phyloP scores from a whole-genome alignment of 495 filamentous ascomycete species.

The Lineolata rhizophorae region DNA sequence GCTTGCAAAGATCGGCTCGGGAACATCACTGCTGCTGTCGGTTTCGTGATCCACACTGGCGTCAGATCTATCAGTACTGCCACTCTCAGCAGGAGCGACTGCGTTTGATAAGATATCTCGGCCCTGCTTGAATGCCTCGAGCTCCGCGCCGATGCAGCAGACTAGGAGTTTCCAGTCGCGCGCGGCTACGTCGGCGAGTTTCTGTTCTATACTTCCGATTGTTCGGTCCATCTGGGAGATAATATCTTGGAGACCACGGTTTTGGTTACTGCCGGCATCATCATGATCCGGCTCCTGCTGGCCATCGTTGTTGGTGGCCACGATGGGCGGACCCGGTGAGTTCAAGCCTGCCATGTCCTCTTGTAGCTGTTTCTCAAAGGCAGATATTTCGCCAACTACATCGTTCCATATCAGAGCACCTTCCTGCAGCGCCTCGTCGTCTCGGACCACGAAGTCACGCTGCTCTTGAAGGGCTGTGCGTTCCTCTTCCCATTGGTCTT shows the following conservation, averaged over 20 bases:
- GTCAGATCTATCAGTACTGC: no score
- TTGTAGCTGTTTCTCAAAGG: constrained; percentile 45
- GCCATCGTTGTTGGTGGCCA: no score
- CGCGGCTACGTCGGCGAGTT: constrained; percentile 34
- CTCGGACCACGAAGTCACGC: constrained; percentile 37
- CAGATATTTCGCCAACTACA: constrained; percentile 35
- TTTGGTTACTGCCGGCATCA: constrained; percentile 3
- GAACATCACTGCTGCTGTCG: constrained; percentile 3
- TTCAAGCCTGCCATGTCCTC: constrained; percentile 26
- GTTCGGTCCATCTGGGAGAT: constrained; percentile 28
- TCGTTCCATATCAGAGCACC: constrained; percentile 65
- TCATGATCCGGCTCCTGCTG: no score
- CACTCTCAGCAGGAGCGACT: constrained; percentile 15
- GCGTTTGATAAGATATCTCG: constrained; percentile 36
- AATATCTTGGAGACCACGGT: neutral
- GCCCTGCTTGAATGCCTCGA: constrained; percentile 61
- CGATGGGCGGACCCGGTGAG: no score
- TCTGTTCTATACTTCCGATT: constrained; percentile 34
- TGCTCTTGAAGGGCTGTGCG: constrained; percentile 31
- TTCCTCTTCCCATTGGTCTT: constrained; percentile 53
- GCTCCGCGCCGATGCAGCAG: constrained; percentile 70
- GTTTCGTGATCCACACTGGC: constrained; percentile 2
- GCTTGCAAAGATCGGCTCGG: neutral
- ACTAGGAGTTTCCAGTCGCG: constrained; percentile 73
- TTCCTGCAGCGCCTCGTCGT: constrained; percentile 61